Evolutionary conservation across 2,329 filamentous ascomycete genomes (phyloP).

Genomic region (Aspergillus arachidicola): DNA sequence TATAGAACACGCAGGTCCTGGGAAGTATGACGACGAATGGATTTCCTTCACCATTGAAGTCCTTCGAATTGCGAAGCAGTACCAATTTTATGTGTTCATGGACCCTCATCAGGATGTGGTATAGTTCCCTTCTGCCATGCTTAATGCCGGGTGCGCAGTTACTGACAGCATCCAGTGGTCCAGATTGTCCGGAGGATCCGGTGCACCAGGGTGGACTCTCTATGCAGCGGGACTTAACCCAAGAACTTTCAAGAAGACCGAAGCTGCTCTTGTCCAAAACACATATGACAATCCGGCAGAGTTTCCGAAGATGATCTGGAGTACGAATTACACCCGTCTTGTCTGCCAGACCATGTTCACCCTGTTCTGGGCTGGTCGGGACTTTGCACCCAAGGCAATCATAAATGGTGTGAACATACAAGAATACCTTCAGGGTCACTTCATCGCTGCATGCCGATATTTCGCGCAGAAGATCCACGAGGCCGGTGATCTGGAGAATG

Average conservation of each 20-base stretch:
- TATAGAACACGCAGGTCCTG: conserved; percentile 89
- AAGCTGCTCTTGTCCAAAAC: conserved; percentile 93
- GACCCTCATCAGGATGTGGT: conserved; percentile 98
- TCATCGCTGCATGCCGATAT: conserved; percentile 75
- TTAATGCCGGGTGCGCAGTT: conserved; percentile 12
- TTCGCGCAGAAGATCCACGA: conserved; percentile 84
- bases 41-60: conserved; percentile 88
- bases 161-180: conserved; percentile 70
- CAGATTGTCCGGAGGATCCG: conserved; percentile 88
- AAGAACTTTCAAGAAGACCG: conserved; percentile 77
- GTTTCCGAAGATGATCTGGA: conserved; percentile 99
- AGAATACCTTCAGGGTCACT: conserved; percentile 89
- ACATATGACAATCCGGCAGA: conserved; percentile 81
- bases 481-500: conserved; percentile 82
- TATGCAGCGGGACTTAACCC: conserved; percentile 94
- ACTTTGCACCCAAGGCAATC: conserved; percentile 94
- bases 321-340: conserved; percentile 90
- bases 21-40: conserved; percentile 90
- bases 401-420: conserved; percentile 96
- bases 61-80: conserved; percentile 79
- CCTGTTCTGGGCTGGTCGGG: conserved; percentile 84
- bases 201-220: conserved; percentile 95
- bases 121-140: conserved; percentile 41
- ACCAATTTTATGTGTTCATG: conserved; percentile 97
- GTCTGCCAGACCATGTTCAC: conserved; percentile 91